Percentiles rank a stretch among this genome's conserved stretches.
Conservation (phyloP, 75 land plant species). For the Larix kaempferi region DNA sequence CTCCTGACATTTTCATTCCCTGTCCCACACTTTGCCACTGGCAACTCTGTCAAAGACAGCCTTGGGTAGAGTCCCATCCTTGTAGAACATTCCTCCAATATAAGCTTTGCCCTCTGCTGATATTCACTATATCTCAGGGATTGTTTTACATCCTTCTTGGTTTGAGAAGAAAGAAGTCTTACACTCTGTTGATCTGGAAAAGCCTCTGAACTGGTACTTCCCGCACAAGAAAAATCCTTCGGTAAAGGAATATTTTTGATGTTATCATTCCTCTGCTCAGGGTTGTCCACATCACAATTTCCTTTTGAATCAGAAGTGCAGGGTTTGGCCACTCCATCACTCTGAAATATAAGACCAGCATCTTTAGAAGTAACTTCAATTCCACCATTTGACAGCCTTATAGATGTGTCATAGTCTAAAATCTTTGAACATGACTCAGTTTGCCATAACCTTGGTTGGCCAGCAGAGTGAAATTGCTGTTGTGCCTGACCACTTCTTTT, state of each 20-base stretch:
- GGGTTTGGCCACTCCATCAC: neutral
- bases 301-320: too few relatives aligned
- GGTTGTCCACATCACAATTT: neutral
- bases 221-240: neutral
- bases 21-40: neutral
- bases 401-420: neutral
- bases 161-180: conserved; percentile 1
- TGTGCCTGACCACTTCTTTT: neutral
- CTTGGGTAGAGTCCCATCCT: conserved; percentile 1
- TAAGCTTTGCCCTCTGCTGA: neutral
- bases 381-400: neutral
- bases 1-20: neutral
- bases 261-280: neutral
- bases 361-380: neutral
- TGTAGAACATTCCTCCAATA: conserved; percentile 4
- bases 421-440: neutral
- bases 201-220: neutral
- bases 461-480: neutral
- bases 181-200: neutral
- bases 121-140: neutral
- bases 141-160: neutral
- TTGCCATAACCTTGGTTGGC: neutral
- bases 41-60: neutral
- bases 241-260: neutral
- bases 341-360: neutral